Conservation (phyloP, 805 yeast species). For the Yarrowia sp. region DNA sequence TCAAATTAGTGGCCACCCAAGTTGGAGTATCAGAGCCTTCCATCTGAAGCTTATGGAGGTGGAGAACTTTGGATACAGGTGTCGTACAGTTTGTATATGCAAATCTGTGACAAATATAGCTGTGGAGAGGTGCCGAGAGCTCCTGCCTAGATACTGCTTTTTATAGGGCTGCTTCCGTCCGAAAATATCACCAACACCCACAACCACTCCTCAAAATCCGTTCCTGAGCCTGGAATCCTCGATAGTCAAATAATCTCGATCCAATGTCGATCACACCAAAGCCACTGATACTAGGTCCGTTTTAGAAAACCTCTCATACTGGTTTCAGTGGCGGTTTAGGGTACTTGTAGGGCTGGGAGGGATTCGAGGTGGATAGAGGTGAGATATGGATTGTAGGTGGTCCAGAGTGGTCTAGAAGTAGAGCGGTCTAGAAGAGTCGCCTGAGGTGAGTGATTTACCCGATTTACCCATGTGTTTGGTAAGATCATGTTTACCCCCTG, state of each 20-base stretch:
- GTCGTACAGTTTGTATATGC: background rate
- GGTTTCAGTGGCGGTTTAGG: background rate
- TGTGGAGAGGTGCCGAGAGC: too few species aligned
- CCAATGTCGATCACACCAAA: constrained; percentile 2
- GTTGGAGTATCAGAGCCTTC: constrained; percentile 7
- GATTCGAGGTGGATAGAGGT: too few species aligned
- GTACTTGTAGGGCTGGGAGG: background rate
- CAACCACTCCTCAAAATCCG: background rate
- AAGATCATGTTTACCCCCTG: too few species aligned
- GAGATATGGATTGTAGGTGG: too few species aligned
- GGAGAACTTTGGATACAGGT: background rate
- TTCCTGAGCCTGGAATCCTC: background rate
- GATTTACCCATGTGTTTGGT: too few species aligned
- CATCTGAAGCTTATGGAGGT: background rate
- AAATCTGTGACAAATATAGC: too few species aligned
- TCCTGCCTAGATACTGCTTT: too few species aligned
- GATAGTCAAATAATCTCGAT: background rate
- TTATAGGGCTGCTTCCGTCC: background rate
- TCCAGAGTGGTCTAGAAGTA: too few species aligned
- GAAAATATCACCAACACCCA: too few species aligned
- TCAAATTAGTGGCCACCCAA: background rate
- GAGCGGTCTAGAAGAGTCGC: too few species aligned
- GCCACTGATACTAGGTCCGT: background rate
- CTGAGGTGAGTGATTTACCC: too few species aligned
- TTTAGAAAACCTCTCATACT: background rate